Percentiles rank a stretch among this genome's conserved stretches.
phyloP scores from a whole-genome alignment of 2,329 filamentous ascomycete genomes.

The Ophiosphaerella herpotricha region DNA sequence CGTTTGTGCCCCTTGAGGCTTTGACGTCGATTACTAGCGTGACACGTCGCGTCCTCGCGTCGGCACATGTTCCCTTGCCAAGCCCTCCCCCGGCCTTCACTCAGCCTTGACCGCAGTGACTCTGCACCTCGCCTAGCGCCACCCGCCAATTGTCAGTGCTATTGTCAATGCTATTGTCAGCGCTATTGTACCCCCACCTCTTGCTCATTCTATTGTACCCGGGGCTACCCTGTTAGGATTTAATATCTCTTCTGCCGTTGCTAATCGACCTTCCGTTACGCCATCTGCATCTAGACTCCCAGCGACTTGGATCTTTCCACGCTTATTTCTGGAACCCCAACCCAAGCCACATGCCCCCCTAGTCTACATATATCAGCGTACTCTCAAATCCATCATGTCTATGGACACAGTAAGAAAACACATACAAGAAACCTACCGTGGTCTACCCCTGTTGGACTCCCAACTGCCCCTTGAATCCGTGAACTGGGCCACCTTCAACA shows the following conservation, averaged over 20 bases:
- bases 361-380: too few relatives aligned
- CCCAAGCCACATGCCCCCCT: too few relatives aligned
- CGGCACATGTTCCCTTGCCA: not conserved
- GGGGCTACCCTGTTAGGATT: too few relatives aligned
- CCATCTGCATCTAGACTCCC: too few relatives aligned
- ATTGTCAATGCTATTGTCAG: not conserved
- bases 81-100: not conserved
- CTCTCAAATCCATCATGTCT: slow-evolving; percentile 1
- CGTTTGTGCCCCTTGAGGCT: too few relatives aligned
- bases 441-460: slow-evolving; percentile 2
- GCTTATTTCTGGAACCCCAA: too few relatives aligned
- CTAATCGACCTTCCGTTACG: too few relatives aligned
- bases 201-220: too few relatives aligned
- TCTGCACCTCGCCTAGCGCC: not conserved
- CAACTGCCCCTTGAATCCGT: slow-evolving; percentile 8
- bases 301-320: too few relatives aligned
- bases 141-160: not conserved
- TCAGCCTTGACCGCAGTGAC: not conserved
- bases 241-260: too few relatives aligned
- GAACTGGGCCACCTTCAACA: slow-evolving; percentile 5
- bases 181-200: not conserved
- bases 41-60: too few relatives aligned
- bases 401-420: slow-evolving; percentile 2
- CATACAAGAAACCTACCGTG: slow-evolving; percentile 6
- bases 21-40: too few relatives aligned